A percentile compares a stretch with the other conserved stretches of the same genome.
These are phyloP conservation scores for Athelia sp. DNA, from an alignment of 1,284 basidiomycete genomes.

Conservation along the genomic window DNA sequence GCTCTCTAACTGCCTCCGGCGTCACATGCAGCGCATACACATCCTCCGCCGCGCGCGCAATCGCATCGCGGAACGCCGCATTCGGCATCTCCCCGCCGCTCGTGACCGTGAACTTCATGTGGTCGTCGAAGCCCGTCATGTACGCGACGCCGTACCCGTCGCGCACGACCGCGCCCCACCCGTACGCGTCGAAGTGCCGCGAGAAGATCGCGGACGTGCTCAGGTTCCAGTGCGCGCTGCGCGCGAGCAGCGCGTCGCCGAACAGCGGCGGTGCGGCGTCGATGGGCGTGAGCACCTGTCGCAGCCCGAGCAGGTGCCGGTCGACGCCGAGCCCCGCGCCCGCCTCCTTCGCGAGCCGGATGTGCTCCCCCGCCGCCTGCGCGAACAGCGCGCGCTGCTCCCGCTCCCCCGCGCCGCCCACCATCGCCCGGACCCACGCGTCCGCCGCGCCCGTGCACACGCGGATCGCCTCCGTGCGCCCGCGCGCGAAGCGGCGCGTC, in stretches of 20 bases:
- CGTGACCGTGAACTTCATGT: constrained; percentile 78
- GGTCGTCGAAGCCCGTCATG: constrained; percentile 73
- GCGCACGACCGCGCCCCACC: constrained; percentile 53
- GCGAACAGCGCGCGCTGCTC: constrained; percentile 13
- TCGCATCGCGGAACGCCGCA: constrained; percentile 58
- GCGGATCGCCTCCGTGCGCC: constrained; percentile 85
- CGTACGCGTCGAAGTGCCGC: constrained; percentile 76
- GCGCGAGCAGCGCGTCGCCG: constrained; percentile 63
- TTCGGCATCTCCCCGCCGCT: constrained; percentile 77
- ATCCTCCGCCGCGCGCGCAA: constrained; percentile 63
- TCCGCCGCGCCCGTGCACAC: constrained; percentile 71
- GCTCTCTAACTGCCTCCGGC: constrained; percentile 6
- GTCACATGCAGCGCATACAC: constrained; percentile 48
- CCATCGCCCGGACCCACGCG: constrained; percentile 74
- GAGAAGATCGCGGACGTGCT: constrained; percentile 89
- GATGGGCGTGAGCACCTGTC: not conserved
- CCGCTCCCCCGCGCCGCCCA: constrained; percentile 33
- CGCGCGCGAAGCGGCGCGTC: constrained; percentile 80
- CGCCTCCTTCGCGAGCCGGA: constrained; percentile 65
- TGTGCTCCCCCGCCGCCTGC: constrained; percentile 35
- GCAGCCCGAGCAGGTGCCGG: constrained; percentile 74
- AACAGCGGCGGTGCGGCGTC: constrained; percentile 67
- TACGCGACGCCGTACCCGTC: constrained; percentile 79
- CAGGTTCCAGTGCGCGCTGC: constrained; percentile 67
- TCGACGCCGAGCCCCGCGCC: constrained; percentile 76